phyloP scores from a whole-genome alignment of 305 asterid genomes.

The Plantago lanceolata region DNA sequence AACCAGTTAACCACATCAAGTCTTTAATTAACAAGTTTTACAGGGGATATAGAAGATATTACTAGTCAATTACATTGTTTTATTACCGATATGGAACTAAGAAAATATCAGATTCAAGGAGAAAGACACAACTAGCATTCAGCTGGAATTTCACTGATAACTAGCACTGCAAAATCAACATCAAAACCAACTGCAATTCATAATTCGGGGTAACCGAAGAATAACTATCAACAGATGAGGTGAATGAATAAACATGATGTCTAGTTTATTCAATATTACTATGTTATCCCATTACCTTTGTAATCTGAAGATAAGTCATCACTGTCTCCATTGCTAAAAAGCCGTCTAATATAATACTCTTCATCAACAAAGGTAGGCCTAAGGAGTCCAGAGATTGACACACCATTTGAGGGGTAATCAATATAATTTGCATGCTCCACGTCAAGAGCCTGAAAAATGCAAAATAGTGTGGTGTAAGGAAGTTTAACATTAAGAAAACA shows the following conservation, averaged over 20 bases:
- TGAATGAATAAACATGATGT: not conserved
- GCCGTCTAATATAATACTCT: constrained; percentile 54
- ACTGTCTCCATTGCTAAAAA: constrained; percentile 49
- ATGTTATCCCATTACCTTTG: constrained; percentile 34
- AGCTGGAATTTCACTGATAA: no score
- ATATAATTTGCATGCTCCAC: constrained; percentile 50
- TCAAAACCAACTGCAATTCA: no score
- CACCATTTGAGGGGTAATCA: constrained; percentile 69
- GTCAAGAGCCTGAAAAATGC: constrained; percentile 44
- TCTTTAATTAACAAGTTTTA: not conserved
- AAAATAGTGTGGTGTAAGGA: constrained; percentile 10
- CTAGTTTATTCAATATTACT: constrained; percentile 8
- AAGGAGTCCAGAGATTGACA: constrained; percentile 64
- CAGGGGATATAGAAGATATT: not conserved
- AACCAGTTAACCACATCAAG: no score
- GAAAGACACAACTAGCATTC: not conserved
- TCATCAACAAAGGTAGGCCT: constrained; percentile 61
- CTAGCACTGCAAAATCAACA: no score
- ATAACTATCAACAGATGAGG: not conserved
- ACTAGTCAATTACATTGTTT: not conserved
- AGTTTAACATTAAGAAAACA: constrained; percentile 6
- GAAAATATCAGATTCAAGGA: not conserved
- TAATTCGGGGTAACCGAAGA: no score
- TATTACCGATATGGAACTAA: constrained; percentile 2
- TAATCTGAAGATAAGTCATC: constrained; percentile 39